Evolutionary conservation across 2,329 filamentous ascomycete species (phyloP), one percentile per base, ranked within the genome.

Genomic region (Periglandula ipomoeae): DNA sequence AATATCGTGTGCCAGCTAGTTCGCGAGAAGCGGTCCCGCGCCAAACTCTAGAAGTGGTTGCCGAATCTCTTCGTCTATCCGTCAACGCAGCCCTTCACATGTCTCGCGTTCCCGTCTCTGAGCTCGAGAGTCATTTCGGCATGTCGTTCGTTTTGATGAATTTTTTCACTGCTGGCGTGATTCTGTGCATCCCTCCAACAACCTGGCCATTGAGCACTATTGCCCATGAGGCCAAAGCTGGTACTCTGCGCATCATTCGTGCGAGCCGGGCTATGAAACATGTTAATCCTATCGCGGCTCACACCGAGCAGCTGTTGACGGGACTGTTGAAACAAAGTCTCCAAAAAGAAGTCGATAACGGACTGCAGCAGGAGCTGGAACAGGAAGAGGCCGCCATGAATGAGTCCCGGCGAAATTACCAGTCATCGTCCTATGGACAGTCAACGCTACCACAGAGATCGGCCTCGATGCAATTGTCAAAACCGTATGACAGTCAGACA

Each of bases 171-270:
- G 54, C 52, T n/a, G 53, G 54, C 20, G 54, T 56, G 26, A 56
- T 63, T 24, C 54, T 63, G 7, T 64, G 61, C 52, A 59, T 64
- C 32, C 50, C 57, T 13, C 60, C 61, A 13, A 61, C 57, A 3
- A 59, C 52, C 19, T 56, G 57, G 22, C 61, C 61, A 8, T 57
- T 58, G 42, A 62, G 59, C 30, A 41, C 51, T 27, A 52, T 54
- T 30, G 58, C 61, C 1, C 53, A 58, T 22, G 59, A 62, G n/a
- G 55, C 61, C 9, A 64, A 64, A 44, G 54, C 59, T 2, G 60
- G 60, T 4, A 56, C 61, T 5, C 49, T 63, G 35, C 52, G 57
- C 13, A 64, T 63, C 27, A 63, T 63, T 11, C 54, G 53, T 17
- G 55, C 58, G 1, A 56, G 56, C 34, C 48, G 54, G 20, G 50